Conservation (phyloP, 202 grass and related monocot genomes). For the Zizania palustris region DNA sequence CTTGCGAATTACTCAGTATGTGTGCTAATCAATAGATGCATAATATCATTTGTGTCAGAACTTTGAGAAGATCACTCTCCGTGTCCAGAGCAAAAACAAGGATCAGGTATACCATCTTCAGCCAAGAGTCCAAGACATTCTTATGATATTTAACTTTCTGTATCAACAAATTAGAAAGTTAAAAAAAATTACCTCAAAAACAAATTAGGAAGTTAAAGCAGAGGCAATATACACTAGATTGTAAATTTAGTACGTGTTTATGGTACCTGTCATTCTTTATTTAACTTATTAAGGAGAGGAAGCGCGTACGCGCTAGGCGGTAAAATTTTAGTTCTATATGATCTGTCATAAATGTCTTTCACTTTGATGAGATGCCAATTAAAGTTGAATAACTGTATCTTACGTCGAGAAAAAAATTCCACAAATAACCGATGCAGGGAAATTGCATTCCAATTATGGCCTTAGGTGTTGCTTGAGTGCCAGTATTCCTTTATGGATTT, state of each 20-base stretch:
- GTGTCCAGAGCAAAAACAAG: too few relatives aligned
- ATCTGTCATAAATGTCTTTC: slow-evolving; percentile 13
- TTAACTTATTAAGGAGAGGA: slow-evolving; percentile 20
- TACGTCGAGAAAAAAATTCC: slow-evolving; percentile 4
- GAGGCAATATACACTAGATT: background rate
- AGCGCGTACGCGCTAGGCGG: background rate
- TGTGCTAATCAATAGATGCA: background rate
- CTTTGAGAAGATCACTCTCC: too few relatives aligned
- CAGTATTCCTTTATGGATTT: background rate
- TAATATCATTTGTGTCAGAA: too few relatives aligned
- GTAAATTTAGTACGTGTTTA: background rate
- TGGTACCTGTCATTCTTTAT: slow-evolving; percentile 10
- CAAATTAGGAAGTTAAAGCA: background rate
- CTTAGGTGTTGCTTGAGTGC: slow-evolving; percentile 31
- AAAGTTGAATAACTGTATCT: slow-evolving; percentile 23
- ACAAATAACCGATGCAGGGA: background rate
- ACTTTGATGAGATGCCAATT: slow-evolving; percentile 8
- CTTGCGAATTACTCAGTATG: slow-evolving; percentile 22
- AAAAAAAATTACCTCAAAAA: too few relatives aligned
- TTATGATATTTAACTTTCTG: background rate
- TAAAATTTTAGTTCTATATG: background rate
- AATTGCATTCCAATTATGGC: background rate
- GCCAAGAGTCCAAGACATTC: slow-evolving; percentile 33
- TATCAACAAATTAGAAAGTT: background rate
- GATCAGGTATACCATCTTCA: slow-evolving; percentile 4